phyloP scores from a whole-genome alignment of 108 stramenopile genomes.

The Parmales sp. region DNA sequence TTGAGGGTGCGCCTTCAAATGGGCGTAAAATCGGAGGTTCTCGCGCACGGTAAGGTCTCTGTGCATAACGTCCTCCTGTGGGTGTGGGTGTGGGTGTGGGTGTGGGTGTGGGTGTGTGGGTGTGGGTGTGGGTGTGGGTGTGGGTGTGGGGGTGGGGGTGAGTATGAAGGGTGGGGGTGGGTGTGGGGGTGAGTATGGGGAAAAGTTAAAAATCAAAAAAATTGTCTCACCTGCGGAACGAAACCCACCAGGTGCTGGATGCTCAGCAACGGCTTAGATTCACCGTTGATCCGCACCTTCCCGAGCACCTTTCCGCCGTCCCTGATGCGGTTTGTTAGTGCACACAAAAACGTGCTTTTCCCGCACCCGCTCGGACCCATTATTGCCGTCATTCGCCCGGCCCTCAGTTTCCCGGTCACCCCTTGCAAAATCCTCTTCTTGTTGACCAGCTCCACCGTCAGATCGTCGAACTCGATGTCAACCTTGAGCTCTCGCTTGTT shows the following conservation, averaged over 20 bases:
- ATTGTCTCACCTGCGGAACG: too few species aligned
- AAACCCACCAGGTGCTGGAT: constrained; percentile 4
- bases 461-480: constrained; percentile 1
- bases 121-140: too few species aligned
- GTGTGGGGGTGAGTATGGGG: too few species aligned
- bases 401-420: constrained; percentile 4
- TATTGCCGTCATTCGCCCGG: constrained; percentile 15
- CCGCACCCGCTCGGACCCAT: constrained; percentile 6
- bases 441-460: constrained; percentile 17
- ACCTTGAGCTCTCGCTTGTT: not conserved
- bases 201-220: too few species aligned
- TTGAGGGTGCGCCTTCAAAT: constrained; percentile 41
- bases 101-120: too few species aligned
- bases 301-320: not conserved
- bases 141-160: too few species aligned
- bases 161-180: too few species aligned
- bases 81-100: too few species aligned
- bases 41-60: constrained; percentile 69
- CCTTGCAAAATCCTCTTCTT: constrained; percentile 8
- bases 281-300: not conserved
- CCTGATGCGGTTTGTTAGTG: not conserved
- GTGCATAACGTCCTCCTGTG: constrained; percentile 72
- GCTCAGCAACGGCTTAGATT: not conserved
- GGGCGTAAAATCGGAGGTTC: constrained; percentile 64
- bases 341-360: not conserved